A percentile compares a stretch with the other conserved stretches of the same genome.
Conservation (phyloP, 768 basidiomycete species). For the Tulasnella sp. region DNA sequence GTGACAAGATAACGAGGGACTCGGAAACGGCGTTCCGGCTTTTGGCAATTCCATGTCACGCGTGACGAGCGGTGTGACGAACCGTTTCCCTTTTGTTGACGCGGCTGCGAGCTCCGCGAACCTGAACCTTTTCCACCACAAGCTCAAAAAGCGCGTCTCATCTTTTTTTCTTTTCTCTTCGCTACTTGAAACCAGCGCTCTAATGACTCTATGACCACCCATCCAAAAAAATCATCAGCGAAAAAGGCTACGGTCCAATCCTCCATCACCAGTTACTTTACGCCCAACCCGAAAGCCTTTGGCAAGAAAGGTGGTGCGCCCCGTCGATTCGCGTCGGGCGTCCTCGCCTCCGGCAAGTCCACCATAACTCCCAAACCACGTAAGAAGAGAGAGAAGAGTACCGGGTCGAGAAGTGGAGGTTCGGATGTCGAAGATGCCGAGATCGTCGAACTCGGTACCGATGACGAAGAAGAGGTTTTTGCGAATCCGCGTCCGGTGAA, state of each 20-base stretch:
- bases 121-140: not conserved
- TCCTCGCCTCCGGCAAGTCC: not conserved
- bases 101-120: not conserved
- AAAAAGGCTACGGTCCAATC: not conserved
- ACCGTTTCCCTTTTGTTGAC: not conserved
- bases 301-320: not conserved
- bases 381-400: not conserved
- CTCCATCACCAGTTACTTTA: not conserved
- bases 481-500: not conserved
- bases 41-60: not conserved
- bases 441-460: not conserved
- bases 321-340: not conserved
- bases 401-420: not conserved
- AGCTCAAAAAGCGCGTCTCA: not conserved
- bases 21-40: not conserved
- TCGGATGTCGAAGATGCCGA: not conserved
- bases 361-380: not conserved
- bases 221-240: not conserved
- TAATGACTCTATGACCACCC: not conserved
- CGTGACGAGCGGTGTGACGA: not conserved
- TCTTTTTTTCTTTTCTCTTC: not conserved
- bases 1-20: not conserved
- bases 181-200: not conserved
- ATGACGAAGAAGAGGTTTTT: not conserved
- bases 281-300: not conserved